These are phyloP conservation scores for Fusarium sp. DNA, from an alignment of 2,329 filamentous ascomycete genomes.

Conservation along the genomic window DNA sequence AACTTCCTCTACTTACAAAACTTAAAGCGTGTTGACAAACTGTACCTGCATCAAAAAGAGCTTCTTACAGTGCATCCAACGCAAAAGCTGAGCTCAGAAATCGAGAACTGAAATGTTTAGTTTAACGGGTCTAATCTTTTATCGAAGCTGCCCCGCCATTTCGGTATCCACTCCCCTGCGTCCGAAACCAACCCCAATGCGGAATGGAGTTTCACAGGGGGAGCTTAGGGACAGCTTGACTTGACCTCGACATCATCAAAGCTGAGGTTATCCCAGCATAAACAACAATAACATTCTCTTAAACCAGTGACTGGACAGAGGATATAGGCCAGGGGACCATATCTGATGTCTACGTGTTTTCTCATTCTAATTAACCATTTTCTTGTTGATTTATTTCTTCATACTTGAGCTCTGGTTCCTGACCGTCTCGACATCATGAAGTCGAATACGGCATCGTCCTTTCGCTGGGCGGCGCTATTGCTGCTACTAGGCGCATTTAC, in stretches of 20 bases:
- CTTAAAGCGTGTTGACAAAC: neutral
- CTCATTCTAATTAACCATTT: neutral
- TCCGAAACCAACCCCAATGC: slow-evolving; percentile 35
- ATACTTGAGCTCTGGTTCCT: slow-evolving; percentile 12
- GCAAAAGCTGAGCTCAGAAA: slow-evolving; percentile 8
- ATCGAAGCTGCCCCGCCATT: slow-evolving; percentile 39
- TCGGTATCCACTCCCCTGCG: slow-evolving; percentile 34
- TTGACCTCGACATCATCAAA: slow-evolving; percentile 41
- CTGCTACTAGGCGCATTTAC: slow-evolving; percentile 66
- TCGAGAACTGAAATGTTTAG: slow-evolving; percentile 22
- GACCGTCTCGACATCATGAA: slow-evolving; percentile 55
- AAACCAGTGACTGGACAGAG: slow-evolving; percentile 5
- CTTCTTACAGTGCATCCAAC: slow-evolving; percentile 29
- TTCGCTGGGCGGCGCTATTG: slow-evolving; percentile 71
- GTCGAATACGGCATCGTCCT: slow-evolving; percentile 59
- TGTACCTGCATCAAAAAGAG: neutral
- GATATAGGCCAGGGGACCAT: slow-evolving; percentile 6
- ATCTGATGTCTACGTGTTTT: neutral
- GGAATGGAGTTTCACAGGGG: slow-evolving; percentile 32
- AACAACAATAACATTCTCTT: slow-evolving; percentile 14
- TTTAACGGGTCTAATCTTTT: slow-evolving; percentile 32
- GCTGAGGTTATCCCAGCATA: slow-evolving; percentile 34
- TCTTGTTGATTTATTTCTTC: neutral
- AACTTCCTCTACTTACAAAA: neutral
- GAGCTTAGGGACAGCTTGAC: slow-evolving; percentile 44